Evolutionary conservation across 345 rosid species (phyloP), one percentile per base, ranked within the genome.

Genomic region (Conringia planisiliqua): DNA sequence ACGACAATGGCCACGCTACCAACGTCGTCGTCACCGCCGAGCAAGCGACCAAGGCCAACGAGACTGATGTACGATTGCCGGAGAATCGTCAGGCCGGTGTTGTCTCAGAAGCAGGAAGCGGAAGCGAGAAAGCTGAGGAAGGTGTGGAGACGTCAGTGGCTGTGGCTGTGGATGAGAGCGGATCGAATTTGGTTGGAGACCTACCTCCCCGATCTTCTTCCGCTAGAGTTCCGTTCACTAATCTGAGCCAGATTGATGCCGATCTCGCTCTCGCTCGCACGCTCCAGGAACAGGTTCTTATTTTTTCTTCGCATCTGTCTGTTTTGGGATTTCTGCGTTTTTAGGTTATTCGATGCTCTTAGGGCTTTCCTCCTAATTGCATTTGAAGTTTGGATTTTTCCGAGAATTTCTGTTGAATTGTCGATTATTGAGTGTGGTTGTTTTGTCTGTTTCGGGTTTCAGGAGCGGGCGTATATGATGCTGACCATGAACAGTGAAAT

Each of bases 381-480:
- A 5, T 68, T 68, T 68, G 55, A 40, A 39, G 44, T 42, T 42
- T 52, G 43, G 22, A 13, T 38, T 51, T 47, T 10, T 13, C 30
- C 13, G 1, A 58, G 42, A 42, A 2, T 47, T 27, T 33, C 5
- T 48, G 58, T 64, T 10, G 73, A 66, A 18, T 52, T 39, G 62
- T 38, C 17, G 58, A 51, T 47, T 18, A 11, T 47, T 73, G 78
- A 78, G 6, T 22, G 6, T 7, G 46, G 35, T 36, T 73, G 58
- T 24, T 50, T 56, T 27, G 24, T 50, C 32, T 26, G 64, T 54
- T 10, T 14, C 27, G 55, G 50, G 73, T 57, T 51, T 43, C 73
- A 95, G 98, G 99, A 92, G 67, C 78, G 98, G 65, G 98, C 94
- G 35, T 92, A 88, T 62, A 86, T 92, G 94, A 89, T 92, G 97